Conservation (phyloP, 2,329 filamentous ascomycete species). For the Bretziella fagacearum region DNA sequence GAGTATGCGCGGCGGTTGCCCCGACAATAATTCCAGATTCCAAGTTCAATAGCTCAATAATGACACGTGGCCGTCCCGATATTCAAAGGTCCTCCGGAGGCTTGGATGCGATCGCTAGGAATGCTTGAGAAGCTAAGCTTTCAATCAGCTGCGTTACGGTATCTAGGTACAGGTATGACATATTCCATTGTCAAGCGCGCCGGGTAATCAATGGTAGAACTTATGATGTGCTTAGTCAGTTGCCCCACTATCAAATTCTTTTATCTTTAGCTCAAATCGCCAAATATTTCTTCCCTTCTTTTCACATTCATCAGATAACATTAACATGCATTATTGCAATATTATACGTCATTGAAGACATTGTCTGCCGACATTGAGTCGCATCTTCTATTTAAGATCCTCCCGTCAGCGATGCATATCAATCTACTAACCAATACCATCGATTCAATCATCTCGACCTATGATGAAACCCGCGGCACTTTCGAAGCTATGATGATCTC, state of each 20-base stretch:
- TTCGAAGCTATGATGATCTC: slow-evolving; percentile 77
- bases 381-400: slow-evolving; percentile 8
- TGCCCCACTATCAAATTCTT: slow-evolving; percentile 1
- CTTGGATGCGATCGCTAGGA: not conserved
- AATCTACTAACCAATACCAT: not conserved
- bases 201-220: slow-evolving; percentile 6
- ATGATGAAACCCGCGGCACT: slow-evolving; percentile 38
- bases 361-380: not conserved
- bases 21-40: too few species aligned
- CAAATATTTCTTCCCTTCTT: not conserved
- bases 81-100: not conserved
- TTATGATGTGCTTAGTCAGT: slow-evolving; percentile 11
- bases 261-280: not conserved
- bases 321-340: not conserved
- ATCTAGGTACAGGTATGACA: too few species aligned
- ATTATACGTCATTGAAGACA: not conserved
- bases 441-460: not conserved
- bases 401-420: not conserved
- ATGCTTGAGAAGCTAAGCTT: not conserved
- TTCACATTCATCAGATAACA: not conserved
- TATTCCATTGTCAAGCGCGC: not conserved
- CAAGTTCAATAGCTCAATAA: not conserved
- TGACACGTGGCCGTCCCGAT: not conserved
- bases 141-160: too few species aligned
- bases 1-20: too few species aligned